Base-by-base conservation (phyloP, 495 filamentous ascomycete species). In the Wilcoxina mikolae region DNA sequence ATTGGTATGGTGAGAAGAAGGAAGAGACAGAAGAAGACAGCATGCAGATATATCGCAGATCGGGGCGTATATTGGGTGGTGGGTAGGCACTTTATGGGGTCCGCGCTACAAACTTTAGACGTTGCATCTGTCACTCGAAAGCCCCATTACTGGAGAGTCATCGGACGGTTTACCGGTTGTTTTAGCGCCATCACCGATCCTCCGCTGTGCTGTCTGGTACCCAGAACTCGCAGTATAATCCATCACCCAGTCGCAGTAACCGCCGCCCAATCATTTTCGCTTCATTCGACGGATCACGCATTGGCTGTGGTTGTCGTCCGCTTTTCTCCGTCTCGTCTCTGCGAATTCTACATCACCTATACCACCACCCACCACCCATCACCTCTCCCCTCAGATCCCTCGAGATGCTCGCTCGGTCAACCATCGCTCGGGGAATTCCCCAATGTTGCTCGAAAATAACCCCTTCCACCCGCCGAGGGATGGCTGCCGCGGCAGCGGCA, bases 401-500 rank as follows among this genome's bases (percentile, higher is more conserved):
- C 57, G 69, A 72, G 72, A 76, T 75, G 71, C 67, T 69, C 61
- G 62, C 63, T 51, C 58, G 58, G 56, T 59, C 39, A 28, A 52
- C 56, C 28, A 51, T 62, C 50, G 59, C 56, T 22, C 58, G 59
- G 42, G 59, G 59, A 20, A 29, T 60, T 15, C 31, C 56, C 70
- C 78, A 78, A 73, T 75, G 75, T 71, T 75, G 73, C 62, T 72
- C 68, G 47, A 76, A 74, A 62, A 71, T 74, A 65, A 70, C 56
- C 45, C 49, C 56, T 11, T 31, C 73, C 62, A 73, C 76, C 69
- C 75, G 79, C 67, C 80, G 87, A 67, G 78, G 78, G 55, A 81
- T 93, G 68, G 89, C 89, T 65, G 83, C 85, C 62, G 80, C 85
- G 62, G 80, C 86, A 61, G 78, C 78, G 57, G 65, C 64, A 60